Evolutionary conservation across 78 protist species (phyloP).

Genomic region (Mastigamoeba balamuthi): DNA sequence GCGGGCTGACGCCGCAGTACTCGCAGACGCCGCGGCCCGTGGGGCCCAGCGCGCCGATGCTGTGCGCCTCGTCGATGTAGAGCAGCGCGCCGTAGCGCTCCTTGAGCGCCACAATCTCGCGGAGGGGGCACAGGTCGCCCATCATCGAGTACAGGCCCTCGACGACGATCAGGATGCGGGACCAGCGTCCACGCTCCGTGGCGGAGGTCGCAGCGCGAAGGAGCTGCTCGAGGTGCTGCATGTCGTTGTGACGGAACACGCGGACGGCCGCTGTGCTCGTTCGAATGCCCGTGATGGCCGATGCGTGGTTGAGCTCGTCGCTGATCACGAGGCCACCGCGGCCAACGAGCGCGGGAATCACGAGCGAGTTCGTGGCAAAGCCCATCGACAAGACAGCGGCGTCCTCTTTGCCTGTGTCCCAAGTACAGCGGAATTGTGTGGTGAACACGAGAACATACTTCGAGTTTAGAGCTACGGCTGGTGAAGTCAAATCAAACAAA

Average conservation of each 20-base stretch:
- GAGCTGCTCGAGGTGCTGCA: conserved; percentile 60
- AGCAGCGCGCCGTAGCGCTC: conserved; percentile 84
- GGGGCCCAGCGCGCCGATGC: conserved; percentile 94
- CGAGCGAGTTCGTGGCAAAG: conserved; percentile 95
- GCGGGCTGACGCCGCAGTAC: conserved; percentile 57
- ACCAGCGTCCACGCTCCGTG: conserved; percentile 81
- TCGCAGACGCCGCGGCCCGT: conserved; percentile 93
- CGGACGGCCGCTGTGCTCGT: conserved; percentile 64
- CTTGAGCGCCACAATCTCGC: conserved; percentile 73
- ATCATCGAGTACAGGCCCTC: conserved; percentile 98
- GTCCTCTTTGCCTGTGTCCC: conserved; percentile 76
- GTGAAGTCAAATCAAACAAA: too few species aligned
- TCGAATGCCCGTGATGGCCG: conserved; percentile 84
- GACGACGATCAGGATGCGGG: conserved; percentile 83
- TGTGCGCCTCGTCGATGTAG: conserved; percentile 98
- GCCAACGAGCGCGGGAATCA: conserved; percentile 70
- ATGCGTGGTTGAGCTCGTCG: conserved; percentile 91
- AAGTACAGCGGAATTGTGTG: too few species aligned
- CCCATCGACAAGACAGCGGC: conserved; percentile 94
- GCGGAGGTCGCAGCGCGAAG: conserved; percentile 64
- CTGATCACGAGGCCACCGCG: conserved; percentile 75
- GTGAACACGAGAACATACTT: too few species aligned
- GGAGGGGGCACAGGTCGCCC: conserved; percentile 70
- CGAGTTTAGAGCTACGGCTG: too few species aligned
- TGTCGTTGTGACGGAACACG: conserved; percentile 91